Base-by-base conservation (phyloP, 148 eudicot genomes). In the Rhododendron griersonianum region DNA sequence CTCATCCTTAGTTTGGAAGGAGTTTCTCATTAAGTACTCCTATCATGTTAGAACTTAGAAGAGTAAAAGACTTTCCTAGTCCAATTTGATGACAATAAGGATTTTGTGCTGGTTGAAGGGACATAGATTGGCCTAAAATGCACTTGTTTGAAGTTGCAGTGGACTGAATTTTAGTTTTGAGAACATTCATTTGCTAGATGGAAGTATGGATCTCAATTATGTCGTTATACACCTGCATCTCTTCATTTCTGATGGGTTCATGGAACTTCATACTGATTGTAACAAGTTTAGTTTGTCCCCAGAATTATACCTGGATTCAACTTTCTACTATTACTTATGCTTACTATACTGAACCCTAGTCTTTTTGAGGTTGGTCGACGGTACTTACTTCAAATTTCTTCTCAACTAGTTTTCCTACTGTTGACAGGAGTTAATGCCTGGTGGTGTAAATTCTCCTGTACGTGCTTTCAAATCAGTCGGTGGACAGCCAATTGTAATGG, bases 381-480 rank as follows among this genome's bases (percentile, higher is more conserved):
- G 3, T 13, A 61, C 37, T 16, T 61, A 63, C 53, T 51, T 21
- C 76, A 69, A 50, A 35, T 44, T 83, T 79, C 23, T 63, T 21
- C 37, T 63, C 11, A 41, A 83, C 76, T 44, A 35, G 13, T 82
- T 30, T 55, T 65, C 25, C 35, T 39, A 48, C 84, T 87, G 14
- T 84, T 85, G 90, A 84, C 86, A 96, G 98, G 98, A 96, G 86
- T 83, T 96, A 91, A 93, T 96, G 98, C 98, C 98, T 7, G 95
- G 98, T 90, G 98, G 98, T 90, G 98, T 96, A 63, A 96, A 95
- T 86, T 94, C 96, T 33, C 98, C 98, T 1, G 95, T 95, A 23
- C 98, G 96, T 83, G 99, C 99, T 89, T 97, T 97, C 88, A 97
- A 97, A 90, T 97, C 96, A 67, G 98, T 97, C 65, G 98, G 99